These are phyloP conservation scores for Podochytrium sp. DNA, from an alignment of 192 early-diverging fungal species.

Conservation along the genomic window DNA sequence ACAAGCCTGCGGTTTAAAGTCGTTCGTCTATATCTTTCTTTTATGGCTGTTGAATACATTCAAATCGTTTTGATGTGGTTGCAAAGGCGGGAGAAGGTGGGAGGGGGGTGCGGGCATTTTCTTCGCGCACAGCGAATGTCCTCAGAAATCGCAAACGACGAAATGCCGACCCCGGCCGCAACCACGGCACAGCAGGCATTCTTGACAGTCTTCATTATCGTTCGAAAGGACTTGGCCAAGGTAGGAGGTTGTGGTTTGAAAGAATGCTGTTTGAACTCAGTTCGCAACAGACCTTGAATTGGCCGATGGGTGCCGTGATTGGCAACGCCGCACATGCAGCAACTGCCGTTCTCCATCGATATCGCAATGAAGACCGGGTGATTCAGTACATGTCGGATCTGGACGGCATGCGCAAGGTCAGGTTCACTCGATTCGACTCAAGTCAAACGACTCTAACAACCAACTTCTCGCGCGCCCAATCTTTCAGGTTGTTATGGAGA, in stretches of 20 bases:
- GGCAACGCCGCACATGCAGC: slow-evolving; percentile 29
- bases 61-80: too few species aligned
- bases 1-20: background rate
- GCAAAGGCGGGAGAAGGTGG: too few species aligned
- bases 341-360: slow-evolving; percentile 19
- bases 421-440: too few species aligned
- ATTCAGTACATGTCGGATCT: slow-evolving; percentile 27
- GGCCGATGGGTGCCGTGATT: slow-evolving; percentile 25
- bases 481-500: slow-evolving; percentile 10
- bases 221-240: slow-evolving; percentile 20
- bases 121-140: background rate
- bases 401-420: slow-evolving; percentile 25
- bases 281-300: slow-evolving; percentile 1
- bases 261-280: background rate
- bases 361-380: slow-evolving; percentile 8
- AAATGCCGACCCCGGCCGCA: background rate
- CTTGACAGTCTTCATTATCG: slow-evolving; percentile 14
- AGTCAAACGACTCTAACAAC: too few species aligned
- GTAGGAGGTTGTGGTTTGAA: slow-evolving; percentile 3
- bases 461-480: too few species aligned
- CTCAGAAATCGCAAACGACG: background rate
- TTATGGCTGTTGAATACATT: background rate
- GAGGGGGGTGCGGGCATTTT: too few species aligned
- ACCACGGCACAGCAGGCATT: background rate
- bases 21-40: background rate